Conservation (phyloP, 2,329 filamentous ascomycete genomes). For the Xylariaceae sp. region DNA sequence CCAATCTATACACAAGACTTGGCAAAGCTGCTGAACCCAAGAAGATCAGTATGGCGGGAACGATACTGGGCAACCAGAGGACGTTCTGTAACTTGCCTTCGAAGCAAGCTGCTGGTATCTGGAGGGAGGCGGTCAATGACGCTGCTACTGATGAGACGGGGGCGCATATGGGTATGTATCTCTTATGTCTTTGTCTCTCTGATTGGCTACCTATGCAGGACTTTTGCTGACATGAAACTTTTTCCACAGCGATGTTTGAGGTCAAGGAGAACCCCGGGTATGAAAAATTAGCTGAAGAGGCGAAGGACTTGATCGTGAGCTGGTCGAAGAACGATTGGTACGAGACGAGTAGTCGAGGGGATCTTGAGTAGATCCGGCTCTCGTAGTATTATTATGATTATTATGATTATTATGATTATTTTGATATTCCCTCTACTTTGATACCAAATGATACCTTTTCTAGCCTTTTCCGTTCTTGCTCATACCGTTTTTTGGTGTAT, state of each 20-base stretch:
- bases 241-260: slow-evolving; percentile 63
- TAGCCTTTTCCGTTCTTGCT: no score
- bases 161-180: slow-evolving; percentile 68
- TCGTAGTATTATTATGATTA: slow-evolving; percentile 5
- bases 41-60: slow-evolving; percentile 49
- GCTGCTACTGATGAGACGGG: slow-evolving; percentile 71
- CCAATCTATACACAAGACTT: slow-evolving; percentile 82
- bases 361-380: slow-evolving; percentile 27
- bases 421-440: no score
- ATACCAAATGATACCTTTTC: no score
- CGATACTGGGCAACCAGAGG: slow-evolving; percentile 64
- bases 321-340: slow-evolving; percentile 70
- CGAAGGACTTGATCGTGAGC: slow-evolving; percentile 58
- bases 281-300: slow-evolving; percentile 60
- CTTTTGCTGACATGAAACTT: slow-evolving; percentile 5
- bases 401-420: no score
- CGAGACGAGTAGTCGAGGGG: slow-evolving; percentile 40
- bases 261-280: slow-evolving; percentile 70
- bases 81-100: slow-evolving; percentile 86
- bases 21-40: slow-evolving; percentile 61
- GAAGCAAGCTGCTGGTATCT: slow-evolving; percentile 49
- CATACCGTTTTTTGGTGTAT: no score
- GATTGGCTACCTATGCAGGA: no score
- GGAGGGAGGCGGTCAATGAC: slow-evolving; percentile 73
- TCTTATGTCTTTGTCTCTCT: background rate